Evolutionary conservation across 169 alveolate species (phyloP).

Genomic region (Plasmodium reichenowi): DNA sequence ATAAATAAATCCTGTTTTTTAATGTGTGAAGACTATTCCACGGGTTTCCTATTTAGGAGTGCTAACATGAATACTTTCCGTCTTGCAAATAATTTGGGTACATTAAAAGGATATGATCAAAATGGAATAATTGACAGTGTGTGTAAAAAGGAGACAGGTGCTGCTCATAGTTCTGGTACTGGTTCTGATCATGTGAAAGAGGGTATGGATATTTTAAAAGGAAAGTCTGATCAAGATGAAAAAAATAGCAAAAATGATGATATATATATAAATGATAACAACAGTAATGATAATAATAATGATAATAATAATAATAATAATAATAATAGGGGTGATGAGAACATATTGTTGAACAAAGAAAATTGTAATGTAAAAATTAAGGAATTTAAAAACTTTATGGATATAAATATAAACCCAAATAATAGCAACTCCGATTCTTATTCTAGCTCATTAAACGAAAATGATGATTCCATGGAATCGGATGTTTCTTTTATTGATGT

Average conservation of each 20-base stretch:
- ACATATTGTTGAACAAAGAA: constrained; percentile 19
- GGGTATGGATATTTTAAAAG: too few relatives aligned
- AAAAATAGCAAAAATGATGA: too few relatives aligned
- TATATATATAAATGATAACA: too few relatives aligned
- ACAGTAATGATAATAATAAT: too few relatives aligned
- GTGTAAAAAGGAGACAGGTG: too few relatives aligned
- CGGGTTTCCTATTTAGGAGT: constrained; percentile 19
- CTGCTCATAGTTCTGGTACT: too few relatives aligned
- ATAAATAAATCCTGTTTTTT: constrained; percentile 63
- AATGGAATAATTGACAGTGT: too few relatives aligned
- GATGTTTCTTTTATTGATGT: constrained; percentile 42
- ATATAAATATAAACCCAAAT: constrained; percentile 17
- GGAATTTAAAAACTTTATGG: constrained; percentile 47
- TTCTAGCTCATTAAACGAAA: constrained; percentile 59
- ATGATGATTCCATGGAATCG: constrained; percentile 27
- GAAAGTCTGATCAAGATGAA: too few relatives aligned
- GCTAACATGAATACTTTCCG: background rate
- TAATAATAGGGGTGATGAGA: constrained; percentile 3
- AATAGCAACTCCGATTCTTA: constrained; percentile 17
- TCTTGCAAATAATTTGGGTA: too few relatives aligned
- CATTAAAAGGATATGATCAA: too few relatives aligned
- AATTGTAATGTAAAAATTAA: constrained; percentile 41
- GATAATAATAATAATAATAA: background rate
- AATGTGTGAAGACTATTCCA: constrained; percentile 74
- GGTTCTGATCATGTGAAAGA: too few relatives aligned